phyloP scores from a whole-genome alignment of 768 basidiomycete species.

The Psilocybe subaeruginosa region DNA sequence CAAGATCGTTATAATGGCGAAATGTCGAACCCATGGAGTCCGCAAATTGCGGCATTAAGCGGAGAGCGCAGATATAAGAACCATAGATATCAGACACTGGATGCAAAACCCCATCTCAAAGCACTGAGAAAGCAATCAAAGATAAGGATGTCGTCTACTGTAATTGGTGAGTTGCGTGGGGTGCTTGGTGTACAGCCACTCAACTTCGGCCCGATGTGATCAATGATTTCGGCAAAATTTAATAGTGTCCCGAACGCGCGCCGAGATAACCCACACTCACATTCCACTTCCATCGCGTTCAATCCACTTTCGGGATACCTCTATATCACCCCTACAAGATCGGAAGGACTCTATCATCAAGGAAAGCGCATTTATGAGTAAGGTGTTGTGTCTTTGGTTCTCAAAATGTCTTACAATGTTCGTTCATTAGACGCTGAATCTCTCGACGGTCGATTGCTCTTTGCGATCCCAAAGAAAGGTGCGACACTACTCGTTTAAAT shows the following conservation, averaged over 20 bases:
- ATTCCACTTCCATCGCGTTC: not conserved
- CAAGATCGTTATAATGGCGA: not conserved
- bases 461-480: slow-evolving; percentile 99
- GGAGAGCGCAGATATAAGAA: not conserved
- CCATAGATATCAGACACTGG: not conserved
- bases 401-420: slow-evolving; percentile 4
- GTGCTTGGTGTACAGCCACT: slow-evolving; percentile 18
- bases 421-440: slow-evolving; percentile 62
- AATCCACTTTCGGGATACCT: not conserved
- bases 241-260: slow-evolving; percentile 1
- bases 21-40: not conserved
- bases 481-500: slow-evolving; percentile 11
- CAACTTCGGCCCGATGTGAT: not conserved
- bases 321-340: not conserved
- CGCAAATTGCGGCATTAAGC: not conserved
- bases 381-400: slow-evolving; percentile 3
- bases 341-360: not conserved
- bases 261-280: not conserved
- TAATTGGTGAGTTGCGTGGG: slow-evolving; percentile 4
- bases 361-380: slow-evolving; percentile 23
- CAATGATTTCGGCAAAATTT: slow-evolving; percentile 23
- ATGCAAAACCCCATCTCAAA: not conserved
- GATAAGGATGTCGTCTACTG: slow-evolving; percentile 1
- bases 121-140: not conserved
- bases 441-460: slow-evolving; percentile 83